Evolutionary conservation across 495 filamentous ascomycete species (phyloP).

Genomic region (Mycothermus thermophilus): DNA sequence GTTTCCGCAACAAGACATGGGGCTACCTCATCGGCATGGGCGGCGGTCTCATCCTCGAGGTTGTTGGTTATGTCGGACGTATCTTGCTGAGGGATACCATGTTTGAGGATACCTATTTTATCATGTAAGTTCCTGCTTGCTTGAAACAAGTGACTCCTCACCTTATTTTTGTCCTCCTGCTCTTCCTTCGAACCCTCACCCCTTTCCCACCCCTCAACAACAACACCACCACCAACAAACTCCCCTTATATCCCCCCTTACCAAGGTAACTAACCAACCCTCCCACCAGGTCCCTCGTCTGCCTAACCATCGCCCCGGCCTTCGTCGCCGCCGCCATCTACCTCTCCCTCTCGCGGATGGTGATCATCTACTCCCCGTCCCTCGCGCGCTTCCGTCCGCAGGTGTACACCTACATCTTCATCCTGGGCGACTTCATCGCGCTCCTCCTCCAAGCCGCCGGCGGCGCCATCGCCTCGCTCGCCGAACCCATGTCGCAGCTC

Average conservation of each 20-base stretch:
- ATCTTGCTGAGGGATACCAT: constrained; percentile 15
- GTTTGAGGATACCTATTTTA: constrained; percentile 7
- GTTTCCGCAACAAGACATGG: constrained; percentile 2
- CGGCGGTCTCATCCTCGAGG: constrained; percentile 15
- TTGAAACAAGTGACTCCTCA: too few species aligned
- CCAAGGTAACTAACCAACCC: too few species aligned
- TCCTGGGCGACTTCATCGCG: constrained; percentile 36
- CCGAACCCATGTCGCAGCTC: constrained; percentile 1
- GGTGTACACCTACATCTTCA: constrained; percentile 38
- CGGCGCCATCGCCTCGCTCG: constrained; percentile 27
- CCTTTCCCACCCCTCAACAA: background rate
- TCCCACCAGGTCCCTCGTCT: constrained; percentile 18
- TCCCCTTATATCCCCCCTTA: too few species aligned
- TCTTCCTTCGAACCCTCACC: background rate
- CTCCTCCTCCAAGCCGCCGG: constrained; percentile 38
- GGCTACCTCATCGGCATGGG: constrained; percentile 16
- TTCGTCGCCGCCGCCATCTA: constrained; percentile 18
- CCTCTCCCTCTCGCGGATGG: constrained; percentile 24
- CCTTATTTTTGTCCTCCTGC: too few species aligned
- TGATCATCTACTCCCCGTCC: constrained; percentile 28
- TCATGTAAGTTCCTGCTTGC: constrained; percentile 4
- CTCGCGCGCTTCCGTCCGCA: constrained; percentile 14
- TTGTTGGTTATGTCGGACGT: constrained; percentile 17
- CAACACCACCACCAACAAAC: too few species aligned
- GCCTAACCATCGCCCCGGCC: constrained; percentile 23